Conservation (phyloP, 441 rosid genomes). For the Capsella rubella region DNA sequence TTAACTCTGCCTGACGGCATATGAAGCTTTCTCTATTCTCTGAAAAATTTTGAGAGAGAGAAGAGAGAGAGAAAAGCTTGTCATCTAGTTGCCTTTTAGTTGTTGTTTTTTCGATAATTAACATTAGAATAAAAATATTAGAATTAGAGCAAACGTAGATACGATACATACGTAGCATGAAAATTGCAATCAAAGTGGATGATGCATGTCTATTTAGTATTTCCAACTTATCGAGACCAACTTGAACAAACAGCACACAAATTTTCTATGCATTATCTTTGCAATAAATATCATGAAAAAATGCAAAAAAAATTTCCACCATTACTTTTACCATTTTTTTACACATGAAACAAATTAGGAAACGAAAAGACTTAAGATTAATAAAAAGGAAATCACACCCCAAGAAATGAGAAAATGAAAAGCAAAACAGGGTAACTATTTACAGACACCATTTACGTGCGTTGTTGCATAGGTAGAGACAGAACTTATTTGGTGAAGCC, state of each 20-base stretch:
- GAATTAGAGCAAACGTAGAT: not conserved
- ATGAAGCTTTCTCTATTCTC: too few species aligned
- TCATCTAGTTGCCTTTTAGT: too few species aligned
- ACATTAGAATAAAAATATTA: not conserved
- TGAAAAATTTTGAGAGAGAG: too few species aligned
- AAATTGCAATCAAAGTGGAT: not conserved
- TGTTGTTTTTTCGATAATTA: not conserved
- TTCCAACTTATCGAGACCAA: not conserved
- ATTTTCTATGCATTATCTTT: not conserved
- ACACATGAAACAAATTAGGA: conserved; percentile 45
- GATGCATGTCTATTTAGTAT: not conserved
- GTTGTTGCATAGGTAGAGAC: conserved; percentile 33
- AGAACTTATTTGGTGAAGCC: conserved; percentile 48
- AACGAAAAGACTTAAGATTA: conserved; percentile 24
- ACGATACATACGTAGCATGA: not conserved
- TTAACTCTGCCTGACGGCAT: too few species aligned
- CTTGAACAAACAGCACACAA: not conserved
- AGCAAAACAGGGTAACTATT: conserved; percentile 40
- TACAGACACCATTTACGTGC: conserved; percentile 46
- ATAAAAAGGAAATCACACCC: conserved; percentile 41
- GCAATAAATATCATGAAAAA: conserved; percentile 24
- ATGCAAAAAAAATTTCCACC: conserved; percentile 38
- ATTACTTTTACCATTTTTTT: conserved; percentile 43
- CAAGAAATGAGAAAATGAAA: conserved; percentile 28
- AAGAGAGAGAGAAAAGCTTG: too few species aligned